A percentile compares a stretch with the other conserved stretches of the same genome.
Evolutionary conservation across 306 rosid genomes (phyloP).

Genomic region (Trichosanthes truncata): DNA sequence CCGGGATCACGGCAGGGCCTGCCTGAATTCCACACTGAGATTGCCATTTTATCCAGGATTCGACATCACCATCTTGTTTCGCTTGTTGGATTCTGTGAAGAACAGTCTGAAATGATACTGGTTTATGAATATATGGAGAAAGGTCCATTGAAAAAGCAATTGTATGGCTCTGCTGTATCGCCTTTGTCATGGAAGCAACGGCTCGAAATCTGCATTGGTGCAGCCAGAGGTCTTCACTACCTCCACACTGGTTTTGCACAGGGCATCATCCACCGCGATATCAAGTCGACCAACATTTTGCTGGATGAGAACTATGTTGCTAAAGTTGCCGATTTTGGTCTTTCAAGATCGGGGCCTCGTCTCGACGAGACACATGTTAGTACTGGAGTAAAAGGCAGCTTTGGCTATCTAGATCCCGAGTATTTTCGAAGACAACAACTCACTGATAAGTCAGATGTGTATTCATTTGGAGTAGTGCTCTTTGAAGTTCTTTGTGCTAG

Average conservation of each 20-base stretch:
- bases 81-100: conserved; percentile 88
- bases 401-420: conserved; percentile 94
- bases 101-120: conserved; percentile 90
- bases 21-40: conserved; percentile 94
- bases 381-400: conserved; percentile 93
- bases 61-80: conserved; percentile 95
- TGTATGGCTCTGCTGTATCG: conserved; percentile 44
- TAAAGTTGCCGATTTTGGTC: conserved; percentile 98
- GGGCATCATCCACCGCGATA: conserved; percentile 98
- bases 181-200: conserved; percentile 90
- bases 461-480: conserved; percentile 94
- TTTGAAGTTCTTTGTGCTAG: conserved; percentile 90
- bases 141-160: conserved; percentile 73
- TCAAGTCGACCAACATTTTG: conserved; percentile 86
- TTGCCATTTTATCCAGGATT: conserved; percentile 68
- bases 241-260: conserved; percentile 95
- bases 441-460: conserved; percentile 90
- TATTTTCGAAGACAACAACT: conserved; percentile 93
- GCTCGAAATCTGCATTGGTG: conserved; percentile 87
- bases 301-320: conserved; percentile 80
- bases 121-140: conserved; percentile 88
- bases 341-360: conserved; percentile 90
- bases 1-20: conserved; percentile 98
- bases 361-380: conserved; percentile 90
- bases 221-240: conserved; percentile 96